Percentiles rank a stretch among this genome's conserved stretches.
phyloP scores from a whole-genome alignment of 1,139 yeast genomes.

The Kodamaea suecica region DNA sequence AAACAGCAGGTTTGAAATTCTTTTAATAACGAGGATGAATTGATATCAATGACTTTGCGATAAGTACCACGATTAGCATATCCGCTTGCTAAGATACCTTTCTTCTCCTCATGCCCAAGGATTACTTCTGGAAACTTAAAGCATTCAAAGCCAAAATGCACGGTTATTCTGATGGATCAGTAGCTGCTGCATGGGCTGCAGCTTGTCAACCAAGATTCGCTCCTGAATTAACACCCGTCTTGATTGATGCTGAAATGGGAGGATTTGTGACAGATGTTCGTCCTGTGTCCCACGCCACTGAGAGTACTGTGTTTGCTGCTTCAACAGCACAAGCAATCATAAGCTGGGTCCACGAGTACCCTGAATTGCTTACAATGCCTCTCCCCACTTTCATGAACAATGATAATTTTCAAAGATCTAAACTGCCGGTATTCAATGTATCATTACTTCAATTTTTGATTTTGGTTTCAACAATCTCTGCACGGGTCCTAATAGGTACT shows the following conservation, averaged over 20 bases:
- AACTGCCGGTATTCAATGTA: conserved; percentile 6
- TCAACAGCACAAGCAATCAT: conserved; percentile 22
- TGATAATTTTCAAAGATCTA: background rate
- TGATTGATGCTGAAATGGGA: conserved; percentile 32
- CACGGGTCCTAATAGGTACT: conserved; percentile 16
- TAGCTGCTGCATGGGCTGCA: conserved; percentile 37
- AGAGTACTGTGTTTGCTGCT: conserved; percentile 26
- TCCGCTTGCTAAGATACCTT: too few relatives aligned
- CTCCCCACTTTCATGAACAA: background rate
- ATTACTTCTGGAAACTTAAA: too few relatives aligned
- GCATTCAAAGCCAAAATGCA: conserved; percentile 24
- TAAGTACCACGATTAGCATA: too few relatives aligned
- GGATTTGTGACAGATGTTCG: conserved; percentile 27
- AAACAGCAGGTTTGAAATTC: too few relatives aligned
- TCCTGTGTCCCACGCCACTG: conserved; percentile 17
- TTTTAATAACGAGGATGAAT: too few relatives aligned
- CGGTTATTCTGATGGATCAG: conserved; percentile 38
- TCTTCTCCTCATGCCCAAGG: conserved; percentile 24
- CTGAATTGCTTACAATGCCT: conserved; percentile 11
- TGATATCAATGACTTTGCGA: too few relatives aligned
- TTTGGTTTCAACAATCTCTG: conserved; percentile 16
- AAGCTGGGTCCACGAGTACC: conserved; percentile 28
- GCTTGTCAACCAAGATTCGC: conserved; percentile 30
- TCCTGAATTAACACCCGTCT: conserved; percentile 22
- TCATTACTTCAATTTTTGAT: conserved; percentile 6